Evolutionary conservation across 2,329 filamentous ascomycete genomes (phyloP), one percentile per base, ranked within the genome.

Genomic region (Aotearoamyces nothofagi): DNA sequence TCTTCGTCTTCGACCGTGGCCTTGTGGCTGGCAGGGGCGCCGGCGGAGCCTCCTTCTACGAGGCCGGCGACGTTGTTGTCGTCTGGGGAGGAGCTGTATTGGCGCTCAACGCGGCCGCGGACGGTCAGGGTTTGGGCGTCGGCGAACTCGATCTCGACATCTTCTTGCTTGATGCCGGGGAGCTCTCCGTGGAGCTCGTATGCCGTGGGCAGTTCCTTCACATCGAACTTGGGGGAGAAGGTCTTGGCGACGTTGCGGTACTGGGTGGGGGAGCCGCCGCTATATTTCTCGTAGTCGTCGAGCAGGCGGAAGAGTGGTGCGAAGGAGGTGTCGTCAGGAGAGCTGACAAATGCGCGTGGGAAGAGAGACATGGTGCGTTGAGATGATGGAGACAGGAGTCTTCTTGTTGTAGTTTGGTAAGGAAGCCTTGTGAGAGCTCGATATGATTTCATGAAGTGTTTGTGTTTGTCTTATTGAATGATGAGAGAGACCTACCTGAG

Each of bases 101-200:
- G 57, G 40, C 73, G 68, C 54, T 84, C 78, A 32, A 71, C 64
- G 38, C 63, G 69, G 45, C 81, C 81, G 33, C 68, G 69, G 49
- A 90, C 61, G 38, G 70, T 63, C 24, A 87, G 57, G 10, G 78
- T 84, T 56, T 80, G 74, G 23, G 66, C 60, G 48, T 87, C 79
- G 33, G 70, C 74, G 61, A 86, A 87, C 47, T 87, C 79, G 47
- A 87, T 78, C 48, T 66, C 60, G 45, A 90, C 60, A 45, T 84
- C 61, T 42, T 80, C 71, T 56, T 81, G 78, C 37, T 68, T 66
- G 42, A 86, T 61, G 31, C 81, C 81, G 0, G 80, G 75, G 5
- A 87, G 69, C 53, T 87, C 80, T 44, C 80, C 81, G 43, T 86
- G 71, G 12, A 87, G 73, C 54, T 87, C 75, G 48, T 83, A 87